Conservation (phyloP, 2,329 filamentous ascomycete species). For the Nannizzia gypsea region DNA sequence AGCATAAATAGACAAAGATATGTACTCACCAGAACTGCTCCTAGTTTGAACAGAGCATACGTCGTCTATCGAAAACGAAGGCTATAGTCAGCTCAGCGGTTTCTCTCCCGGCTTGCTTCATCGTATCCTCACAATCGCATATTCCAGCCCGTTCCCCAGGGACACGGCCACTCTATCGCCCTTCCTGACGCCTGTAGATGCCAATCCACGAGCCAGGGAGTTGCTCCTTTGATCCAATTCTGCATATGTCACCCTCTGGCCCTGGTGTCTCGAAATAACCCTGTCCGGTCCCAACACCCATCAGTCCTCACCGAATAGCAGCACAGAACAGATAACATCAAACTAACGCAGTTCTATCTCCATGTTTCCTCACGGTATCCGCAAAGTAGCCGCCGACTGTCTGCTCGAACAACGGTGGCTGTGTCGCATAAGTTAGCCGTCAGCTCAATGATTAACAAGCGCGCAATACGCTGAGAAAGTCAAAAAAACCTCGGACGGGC, state of each 20-base stretch:
- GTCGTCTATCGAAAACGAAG: slow-evolving; percentile 42
- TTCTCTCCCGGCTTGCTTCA: neutral
- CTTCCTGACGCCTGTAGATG: slow-evolving; percentile 60
- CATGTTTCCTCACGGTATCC: slow-evolving; percentile 32
- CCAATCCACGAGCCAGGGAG: slow-evolving; percentile 58
- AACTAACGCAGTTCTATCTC: slow-evolving; percentile 42
- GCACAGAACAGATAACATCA: neutral
- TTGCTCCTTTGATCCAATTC: slow-evolving; percentile 66
- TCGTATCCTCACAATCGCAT: slow-evolving; percentile 50
- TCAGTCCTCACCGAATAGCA: slow-evolving; percentile 3
- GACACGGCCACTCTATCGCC: slow-evolving; percentile 78
- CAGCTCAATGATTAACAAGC: neutral
- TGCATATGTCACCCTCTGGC: slow-evolving; percentile 56
- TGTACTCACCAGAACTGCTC: slow-evolving; percentile 61
- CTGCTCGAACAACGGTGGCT: slow-evolving; percentile 38
- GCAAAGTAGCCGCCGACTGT: slow-evolving; percentile 38
- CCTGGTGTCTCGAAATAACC: slow-evolving; percentile 51
- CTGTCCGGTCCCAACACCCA: slow-evolving; percentile 22
- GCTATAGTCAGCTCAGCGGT: slow-evolving; percentile 2
- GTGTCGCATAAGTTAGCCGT: slow-evolving; percentile 12
- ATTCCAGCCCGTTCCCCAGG: slow-evolving; percentile 74
- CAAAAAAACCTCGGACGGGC: slow-evolving; percentile 21
- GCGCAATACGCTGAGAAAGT: neutral
- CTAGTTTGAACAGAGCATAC: slow-evolving; percentile 87
- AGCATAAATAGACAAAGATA: neutral